Base-by-base conservation (phyloP, 768 basidiomycete genomes). In the Trametes cingulata region DNA sequence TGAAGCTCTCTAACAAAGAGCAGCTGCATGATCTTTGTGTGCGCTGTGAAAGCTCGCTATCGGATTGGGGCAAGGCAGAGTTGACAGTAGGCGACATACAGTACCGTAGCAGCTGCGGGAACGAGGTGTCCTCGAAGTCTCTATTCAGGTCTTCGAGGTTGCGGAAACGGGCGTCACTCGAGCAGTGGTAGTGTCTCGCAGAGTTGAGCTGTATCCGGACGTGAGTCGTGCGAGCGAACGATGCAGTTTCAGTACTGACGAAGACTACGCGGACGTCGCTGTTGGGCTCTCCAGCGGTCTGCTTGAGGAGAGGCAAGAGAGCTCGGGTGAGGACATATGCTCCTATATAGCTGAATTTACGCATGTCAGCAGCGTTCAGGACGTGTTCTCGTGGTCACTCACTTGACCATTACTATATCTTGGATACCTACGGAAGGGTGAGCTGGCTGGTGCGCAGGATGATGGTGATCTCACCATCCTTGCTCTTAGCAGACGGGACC, bases 401-500 rank as follows among this genome's bases (percentile, higher is more conserved):
- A 82, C 80, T 83, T 83, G 40, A 78, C 71, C 37, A 76, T 64
- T 50, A 77, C 72, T 13, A 75, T 63, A 10, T 33, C 29, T 33
- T 33, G 29, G 10, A 33, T 33, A 10, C 29, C 29, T 33, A 33
- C 29, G 10, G 4, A 33, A 33, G 4, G 6, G 10, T 33, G 29
- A 33, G 29, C 29, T 4, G 10, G 29, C 29, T 4, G 29, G 29
- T 33, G 10, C 29, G 10, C 29, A 33, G 29, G 4, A 33, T 10
- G 29, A 33, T 4, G 29, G 29, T 33, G 4, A 4, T 33, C 29
- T 33, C 29, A 33, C 29, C 29, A 10, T 33, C 29, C 29, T 33
- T 33, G 29, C 29, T 33, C 29, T 33, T 33, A 33, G 29, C 29
- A 33, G 29, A 33, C 4, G 29, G 29, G 10, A 33, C 29, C 29